Percentiles rank a stretch among this genome's conserved stretches.
Conservation (phyloP, 192 early-diverging fungal genomes). For the Backusella westeae region DNA sequence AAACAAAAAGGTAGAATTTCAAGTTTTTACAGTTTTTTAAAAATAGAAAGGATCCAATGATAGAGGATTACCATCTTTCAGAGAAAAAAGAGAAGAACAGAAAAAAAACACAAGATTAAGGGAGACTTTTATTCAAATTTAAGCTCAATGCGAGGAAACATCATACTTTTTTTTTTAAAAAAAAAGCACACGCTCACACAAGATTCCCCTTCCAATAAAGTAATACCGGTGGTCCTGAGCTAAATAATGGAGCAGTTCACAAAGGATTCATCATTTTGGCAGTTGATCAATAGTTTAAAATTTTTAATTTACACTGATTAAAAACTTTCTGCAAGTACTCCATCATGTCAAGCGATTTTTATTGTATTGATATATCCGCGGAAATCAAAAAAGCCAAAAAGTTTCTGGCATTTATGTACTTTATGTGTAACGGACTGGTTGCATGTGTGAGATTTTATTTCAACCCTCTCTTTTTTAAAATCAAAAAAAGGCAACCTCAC, state of each 20-base stretch:
- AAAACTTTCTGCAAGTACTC: background rate
- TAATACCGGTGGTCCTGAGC: background rate
- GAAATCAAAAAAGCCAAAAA: background rate
- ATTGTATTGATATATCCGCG: background rate
- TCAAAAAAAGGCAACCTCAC: background rate
- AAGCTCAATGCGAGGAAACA: background rate
- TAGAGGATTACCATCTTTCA: background rate
- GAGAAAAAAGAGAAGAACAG: background rate
- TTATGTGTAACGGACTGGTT: background rate
- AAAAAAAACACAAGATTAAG: background rate
- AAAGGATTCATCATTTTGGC: background rate
- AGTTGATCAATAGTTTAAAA: background rate
- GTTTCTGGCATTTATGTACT: background rate
- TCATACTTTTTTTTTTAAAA: background rate
- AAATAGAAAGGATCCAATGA: background rate
- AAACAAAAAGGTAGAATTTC: background rate
- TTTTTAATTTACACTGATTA: background rate
- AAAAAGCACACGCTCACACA: background rate
- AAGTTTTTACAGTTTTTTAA: background rate
- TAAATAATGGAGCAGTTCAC: background rate
- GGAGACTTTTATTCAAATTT: background rate
- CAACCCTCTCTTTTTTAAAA: background rate
- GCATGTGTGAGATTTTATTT: background rate
- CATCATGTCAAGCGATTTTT: background rate
- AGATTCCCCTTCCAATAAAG: background rate